Conservation (phyloP, 371 early-diverging fungal genomes). For the Synchytrium microbalum region DNA sequence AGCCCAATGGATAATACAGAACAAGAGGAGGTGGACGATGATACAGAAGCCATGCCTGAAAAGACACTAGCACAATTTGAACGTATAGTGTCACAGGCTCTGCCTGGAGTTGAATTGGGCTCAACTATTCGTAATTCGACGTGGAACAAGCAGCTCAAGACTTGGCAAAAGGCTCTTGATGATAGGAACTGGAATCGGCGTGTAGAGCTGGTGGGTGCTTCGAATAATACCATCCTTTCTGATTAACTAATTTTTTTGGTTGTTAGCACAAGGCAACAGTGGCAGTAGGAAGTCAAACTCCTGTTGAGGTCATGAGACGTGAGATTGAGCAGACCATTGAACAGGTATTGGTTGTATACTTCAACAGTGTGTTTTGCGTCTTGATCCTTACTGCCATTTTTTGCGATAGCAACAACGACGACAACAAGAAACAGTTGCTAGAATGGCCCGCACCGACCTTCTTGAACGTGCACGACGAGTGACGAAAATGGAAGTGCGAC, state of each 20-base stretch:
- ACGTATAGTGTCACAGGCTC: constrained; percentile 5
- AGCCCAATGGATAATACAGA: background rate
- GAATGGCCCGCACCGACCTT: constrained; percentile 8
- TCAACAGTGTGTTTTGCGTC: background rate
- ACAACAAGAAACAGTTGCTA: constrained; percentile 10
- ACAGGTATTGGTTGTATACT: background rate
- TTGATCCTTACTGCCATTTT: background rate
- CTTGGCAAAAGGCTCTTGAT: constrained; percentile 24
- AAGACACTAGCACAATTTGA: constrained; percentile 13
- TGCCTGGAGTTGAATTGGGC: constrained; percentile 7
- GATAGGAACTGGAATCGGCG: constrained; percentile 17
- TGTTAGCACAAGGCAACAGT: background rate
- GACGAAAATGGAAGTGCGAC: constrained; percentile 14
- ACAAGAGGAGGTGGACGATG: background rate
- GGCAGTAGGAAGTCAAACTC: background rate
- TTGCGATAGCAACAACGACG: background rate
- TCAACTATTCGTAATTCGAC: constrained; percentile 1
- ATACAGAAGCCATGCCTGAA: constrained; percentile 10
- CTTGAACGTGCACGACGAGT: constrained; percentile 16
- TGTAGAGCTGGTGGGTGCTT: constrained; percentile 13
- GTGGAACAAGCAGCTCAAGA: constrained; percentile 21
- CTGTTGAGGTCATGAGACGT: background rate
- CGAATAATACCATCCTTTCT: background rate
- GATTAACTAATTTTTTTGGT: background rate
- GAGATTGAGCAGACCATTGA: background rate